Evolutionary conservation across 2,329 filamentous ascomycete genomes (phyloP).

Genomic region (Corynespora cassiicola): DNA sequence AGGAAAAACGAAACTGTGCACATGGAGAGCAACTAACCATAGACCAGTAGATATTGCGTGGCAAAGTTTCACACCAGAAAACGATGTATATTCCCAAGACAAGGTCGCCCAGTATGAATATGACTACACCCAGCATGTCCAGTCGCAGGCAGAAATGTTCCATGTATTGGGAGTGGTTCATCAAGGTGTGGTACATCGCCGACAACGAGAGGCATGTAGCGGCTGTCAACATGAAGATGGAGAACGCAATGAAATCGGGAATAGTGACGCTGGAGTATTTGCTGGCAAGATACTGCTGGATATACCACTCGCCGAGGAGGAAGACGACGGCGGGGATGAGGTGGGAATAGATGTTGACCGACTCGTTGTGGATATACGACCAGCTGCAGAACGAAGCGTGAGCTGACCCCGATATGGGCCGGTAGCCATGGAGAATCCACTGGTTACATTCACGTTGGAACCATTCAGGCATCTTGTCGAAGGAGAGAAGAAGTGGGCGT

Average conservation of each 20-base stretch:
- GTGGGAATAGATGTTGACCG: slow-evolving; percentile 73
- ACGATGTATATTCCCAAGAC: slow-evolving; percentile 74
- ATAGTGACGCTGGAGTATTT: slow-evolving; percentile 15
- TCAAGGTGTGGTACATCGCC: slow-evolving; percentile 79
- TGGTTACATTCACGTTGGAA: slow-evolving; percentile 61
- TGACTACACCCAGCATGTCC: slow-evolving; percentile 90
- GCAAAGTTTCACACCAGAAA: slow-evolving; percentile 48
- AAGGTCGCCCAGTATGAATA: slow-evolving; percentile 85
- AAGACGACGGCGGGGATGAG: slow-evolving; percentile 48
- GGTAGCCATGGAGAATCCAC: slow-evolving; percentile 69
- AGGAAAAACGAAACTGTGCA: slow-evolving; percentile 21
- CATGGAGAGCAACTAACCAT: slow-evolving; percentile 33
- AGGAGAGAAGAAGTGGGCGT: too few relatives aligned
- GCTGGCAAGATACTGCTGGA: slow-evolving; percentile 13
- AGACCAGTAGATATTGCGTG: slow-evolving; percentile 48
- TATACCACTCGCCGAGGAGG: slow-evolving; percentile 13
- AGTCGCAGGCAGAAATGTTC: slow-evolving; percentile 84
- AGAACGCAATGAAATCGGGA: slow-evolving; percentile 27
- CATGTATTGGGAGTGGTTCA: slow-evolving; percentile 78
- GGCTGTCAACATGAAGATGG: slow-evolving; percentile 32
- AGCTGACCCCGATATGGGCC: slow-evolving; percentile 66
- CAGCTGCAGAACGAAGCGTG: slow-evolving; percentile 61
- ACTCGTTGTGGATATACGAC: slow-evolving; percentile 68
- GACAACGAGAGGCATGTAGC: slow-evolving; percentile 48
- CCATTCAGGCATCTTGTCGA: slow-evolving; percentile 1